Evolutionary conservation across 305 asterid genomes (phyloP).

Genomic region (Fraxinus paxiana): DNA sequence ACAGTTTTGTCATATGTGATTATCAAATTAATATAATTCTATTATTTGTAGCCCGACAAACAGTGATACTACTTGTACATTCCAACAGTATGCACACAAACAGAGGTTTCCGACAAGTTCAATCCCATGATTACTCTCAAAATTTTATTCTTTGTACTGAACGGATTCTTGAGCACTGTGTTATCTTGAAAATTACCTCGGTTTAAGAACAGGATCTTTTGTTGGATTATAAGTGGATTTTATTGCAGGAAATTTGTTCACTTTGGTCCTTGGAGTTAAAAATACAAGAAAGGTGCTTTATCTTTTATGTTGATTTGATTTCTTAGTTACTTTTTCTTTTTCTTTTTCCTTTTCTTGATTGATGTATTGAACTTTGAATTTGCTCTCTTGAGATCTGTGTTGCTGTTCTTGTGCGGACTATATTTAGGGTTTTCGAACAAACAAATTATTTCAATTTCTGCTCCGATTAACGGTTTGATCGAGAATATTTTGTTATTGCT

Average conservation of each 20-base stretch:
- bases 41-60: background rate
- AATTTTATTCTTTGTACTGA: constrained; percentile 45
- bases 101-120: constrained; percentile 45
- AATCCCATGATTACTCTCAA: constrained; percentile 32
- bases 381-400: constrained; percentile 29
- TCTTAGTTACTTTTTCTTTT: constrained; percentile 12
- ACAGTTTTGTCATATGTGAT: background rate
- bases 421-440: constrained; percentile 23
- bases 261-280: constrained; percentile 26
- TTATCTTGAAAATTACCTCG: constrained; percentile 27
- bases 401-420: constrained; percentile 20
- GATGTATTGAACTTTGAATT: constrained; percentile 27
- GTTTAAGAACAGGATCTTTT: constrained; percentile 32
- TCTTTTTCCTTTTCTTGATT: constrained; percentile 5
- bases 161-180: constrained; percentile 34
- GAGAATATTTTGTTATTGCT: constrained; percentile 24
- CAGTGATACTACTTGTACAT: constrained; percentile 5
- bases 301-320: constrained; percentile 26
- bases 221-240: constrained; percentile 40
- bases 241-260: constrained; percentile 26
- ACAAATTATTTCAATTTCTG: constrained; percentile 8
- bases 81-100: constrained; percentile 22
- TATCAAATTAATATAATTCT: background rate
- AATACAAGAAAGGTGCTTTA: constrained; percentile 25
- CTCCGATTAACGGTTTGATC: constrained; percentile 21